Evolutionary conservation across 805 yeast species (phyloP), one percentile per base, ranked within the genome.

Genomic region (Pichia rugopelliculosa): DNA sequence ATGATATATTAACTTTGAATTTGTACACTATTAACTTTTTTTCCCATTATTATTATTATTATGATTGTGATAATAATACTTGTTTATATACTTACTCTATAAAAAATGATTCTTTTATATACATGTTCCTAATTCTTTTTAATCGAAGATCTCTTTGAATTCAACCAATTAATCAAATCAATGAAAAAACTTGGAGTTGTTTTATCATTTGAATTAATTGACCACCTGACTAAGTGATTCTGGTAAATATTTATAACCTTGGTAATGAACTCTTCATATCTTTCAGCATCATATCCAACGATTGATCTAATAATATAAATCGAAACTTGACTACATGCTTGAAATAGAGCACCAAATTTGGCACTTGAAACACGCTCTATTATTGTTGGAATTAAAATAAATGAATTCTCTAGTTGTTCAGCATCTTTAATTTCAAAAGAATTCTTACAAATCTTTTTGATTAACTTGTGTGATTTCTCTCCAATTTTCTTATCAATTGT

Each of bases 111-210:
- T 39, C 18, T 39, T 37, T 27, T 45, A 33, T 23, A 36, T 23
- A 20, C n/a, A 36, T 18, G 22, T 21, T n/a, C 12, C n/a, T 39
- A 23, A 39, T 39, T 17, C 15, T 34, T 43, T 36, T 36, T 36
- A 30, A 27, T 36, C 3, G 41, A 20, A 7, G 42, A 18, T 38
- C 75, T 71, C 57, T 74, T 74, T n/a, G 84, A 68, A 53, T 72
- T 73, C 39, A 84, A 60, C 90, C 93, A 90, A 66, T 88, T 88
- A 59, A 85, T 75, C 52, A 87, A 78, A 56, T 89, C 96, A 54
- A 80, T 74, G 60, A 85, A 88, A 58, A 86, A 60, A 12, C 76
- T 68, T 9, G 83, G 70, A 20, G 74, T 73, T 21, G 77, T 63
- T 54, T 75, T 77, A 54, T 76, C 70, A 42, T 68, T 64, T 17